Percentiles rank a stretch among this genome's conserved stretches.
phyloP scores from a whole-genome alignment of 306 rosid species.

The Hippophae tibetana region DNA sequence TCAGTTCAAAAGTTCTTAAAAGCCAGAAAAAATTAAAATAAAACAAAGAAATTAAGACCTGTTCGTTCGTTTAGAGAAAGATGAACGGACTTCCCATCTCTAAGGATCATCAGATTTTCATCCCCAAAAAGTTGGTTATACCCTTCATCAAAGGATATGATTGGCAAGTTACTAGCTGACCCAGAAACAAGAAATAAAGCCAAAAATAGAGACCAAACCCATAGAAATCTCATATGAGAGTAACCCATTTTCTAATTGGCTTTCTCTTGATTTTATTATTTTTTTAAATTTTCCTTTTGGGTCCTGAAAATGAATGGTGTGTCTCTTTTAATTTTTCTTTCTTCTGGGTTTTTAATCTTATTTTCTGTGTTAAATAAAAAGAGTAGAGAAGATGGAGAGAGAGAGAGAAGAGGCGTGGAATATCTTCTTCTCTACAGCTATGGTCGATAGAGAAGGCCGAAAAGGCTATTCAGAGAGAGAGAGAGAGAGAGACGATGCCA shows the following conservation, averaged over 20 bases:
- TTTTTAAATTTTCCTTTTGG: neutral
- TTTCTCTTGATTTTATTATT: slow-evolving; percentile 6
- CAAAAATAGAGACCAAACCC: slow-evolving; percentile 18
- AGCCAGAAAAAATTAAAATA: neutral
- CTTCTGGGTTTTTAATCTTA: slow-evolving; percentile 4
- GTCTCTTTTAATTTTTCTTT: slow-evolving; percentile 9
- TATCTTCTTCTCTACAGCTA: slow-evolving; percentile 10
- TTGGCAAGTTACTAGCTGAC: slow-evolving; percentile 38
- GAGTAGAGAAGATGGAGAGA: neutral
- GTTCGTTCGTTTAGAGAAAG: slow-evolving; percentile 70
- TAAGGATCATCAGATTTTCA: slow-evolving; percentile 46
- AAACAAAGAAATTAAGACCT: slow-evolving; percentile 30
- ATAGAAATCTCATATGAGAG: slow-evolving; percentile 21
- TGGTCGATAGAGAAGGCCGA: slow-evolving; percentile 15
- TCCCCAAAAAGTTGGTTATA: slow-evolving; percentile 74
- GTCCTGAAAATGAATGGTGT: slow-evolving; percentile 15
- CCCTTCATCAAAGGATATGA: slow-evolving; percentile 73
- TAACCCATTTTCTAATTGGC: slow-evolving; percentile 26
- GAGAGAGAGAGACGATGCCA: slow-evolving; percentile 14
- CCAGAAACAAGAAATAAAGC: slow-evolving; percentile 33
- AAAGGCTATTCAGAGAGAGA: slow-evolving; percentile 12
- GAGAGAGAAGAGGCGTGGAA: slow-evolving; percentile 1
- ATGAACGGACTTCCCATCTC: slow-evolving; percentile 79
- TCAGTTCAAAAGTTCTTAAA: slow-evolving; percentile 10
- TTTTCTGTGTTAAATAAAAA: neutral